Conservation (phyloP, 23 red algal genomes). For the Gracilaria caudata region DNA sequence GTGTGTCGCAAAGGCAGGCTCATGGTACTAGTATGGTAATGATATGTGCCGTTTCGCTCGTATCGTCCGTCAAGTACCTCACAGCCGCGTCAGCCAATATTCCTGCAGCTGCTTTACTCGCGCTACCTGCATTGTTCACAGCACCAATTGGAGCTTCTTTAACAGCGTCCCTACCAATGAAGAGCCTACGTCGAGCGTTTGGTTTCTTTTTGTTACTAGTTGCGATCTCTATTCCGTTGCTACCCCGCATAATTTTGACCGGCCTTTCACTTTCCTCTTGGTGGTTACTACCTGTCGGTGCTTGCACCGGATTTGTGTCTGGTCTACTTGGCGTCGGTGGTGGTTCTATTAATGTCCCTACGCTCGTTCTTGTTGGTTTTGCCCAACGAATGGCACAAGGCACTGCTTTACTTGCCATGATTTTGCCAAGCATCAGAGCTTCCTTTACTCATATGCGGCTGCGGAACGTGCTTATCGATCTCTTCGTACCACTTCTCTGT, state of each 20-base stretch:
- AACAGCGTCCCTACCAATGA: slow-evolving; percentile 20
- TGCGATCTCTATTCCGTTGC: slow-evolving; percentile 37
- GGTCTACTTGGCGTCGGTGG: slow-evolving; percentile 93
- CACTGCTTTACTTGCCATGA: slow-evolving; percentile 88
- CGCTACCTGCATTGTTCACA: slow-evolving; percentile 61
- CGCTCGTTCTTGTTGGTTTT: slow-evolving; percentile 65
- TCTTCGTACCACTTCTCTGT: slow-evolving; percentile 61
- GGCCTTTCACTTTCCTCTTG: not conserved
- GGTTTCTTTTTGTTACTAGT: slow-evolving; percentile 69
- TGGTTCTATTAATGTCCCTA: slow-evolving; percentile 83
- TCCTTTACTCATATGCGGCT: slow-evolving; percentile 56
- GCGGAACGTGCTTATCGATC: slow-evolving; percentile 55
- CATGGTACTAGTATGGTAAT: slow-evolving; percentile 88
- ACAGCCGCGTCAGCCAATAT: slow-evolving; percentile 28
- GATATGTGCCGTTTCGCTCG: slow-evolving; percentile 57
- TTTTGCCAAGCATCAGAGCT: slow-evolving; percentile 73
- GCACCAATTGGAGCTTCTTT: slow-evolving; percentile 52
- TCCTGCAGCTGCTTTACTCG: slow-evolving; percentile 56
- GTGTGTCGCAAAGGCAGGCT: slow-evolving; percentile 74
- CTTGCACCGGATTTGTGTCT: slow-evolving; percentile 76
- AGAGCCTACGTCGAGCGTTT: slow-evolving; percentile 36
- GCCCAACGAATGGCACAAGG: slow-evolving; percentile 82
- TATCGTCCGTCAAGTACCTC: slow-evolving; percentile 62
- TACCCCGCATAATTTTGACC: slow-evolving; percentile 3
- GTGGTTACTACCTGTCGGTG: slow-evolving; percentile 44